A percentile compares a stretch with the other conserved stretches of the same genome.
Conservation (phyloP, 2,329 filamentous ascomycete species). For the Neonectria sp. region DNA sequence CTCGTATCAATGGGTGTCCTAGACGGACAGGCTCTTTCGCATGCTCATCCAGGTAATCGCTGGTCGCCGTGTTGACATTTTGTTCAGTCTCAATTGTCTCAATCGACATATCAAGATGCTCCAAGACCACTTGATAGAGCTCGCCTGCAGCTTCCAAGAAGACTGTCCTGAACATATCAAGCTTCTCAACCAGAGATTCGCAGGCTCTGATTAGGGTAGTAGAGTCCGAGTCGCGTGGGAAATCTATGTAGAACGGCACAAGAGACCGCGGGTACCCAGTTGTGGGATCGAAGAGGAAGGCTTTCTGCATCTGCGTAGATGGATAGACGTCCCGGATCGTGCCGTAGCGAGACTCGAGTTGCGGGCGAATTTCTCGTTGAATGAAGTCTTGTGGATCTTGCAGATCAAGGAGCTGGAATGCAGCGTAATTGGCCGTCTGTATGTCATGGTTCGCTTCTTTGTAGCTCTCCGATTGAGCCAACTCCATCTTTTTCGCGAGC, state of each 20-base stretch:
- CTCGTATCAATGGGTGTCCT: conserved; percentile 9
- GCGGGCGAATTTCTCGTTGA: not conserved
- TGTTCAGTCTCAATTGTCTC: conserved; percentile 10
- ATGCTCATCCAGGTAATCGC: conserved; percentile 9
- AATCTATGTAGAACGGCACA: not conserved
- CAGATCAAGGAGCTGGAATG: not conserved
- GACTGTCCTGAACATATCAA: conserved; percentile 32
- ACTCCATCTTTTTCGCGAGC: too few relatives aligned
- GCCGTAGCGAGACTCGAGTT: not conserved
- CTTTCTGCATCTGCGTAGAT: not conserved
- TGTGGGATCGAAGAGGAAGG: not conserved
- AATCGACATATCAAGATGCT: conserved; percentile 6
- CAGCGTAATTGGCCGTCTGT: too few relatives aligned
- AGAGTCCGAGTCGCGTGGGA: not conserved
- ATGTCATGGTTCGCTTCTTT: too few relatives aligned
- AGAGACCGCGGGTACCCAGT: not conserved
- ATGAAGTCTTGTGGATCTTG: not conserved
- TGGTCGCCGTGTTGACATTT: conserved; percentile 17
- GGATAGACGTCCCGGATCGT: not conserved
- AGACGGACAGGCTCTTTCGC: conserved; percentile 8
- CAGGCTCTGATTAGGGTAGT: not conserved
- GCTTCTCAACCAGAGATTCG: not conserved
- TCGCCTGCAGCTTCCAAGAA: conserved; percentile 5
- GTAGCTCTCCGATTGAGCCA: too few relatives aligned
- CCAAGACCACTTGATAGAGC: conserved; percentile 24